A percentile compares a stretch with the other conserved stretches of the same genome.
phyloP scores from a whole-genome alignment of 768 basidiomycete species.

The Lentinula detonsa region DNA sequence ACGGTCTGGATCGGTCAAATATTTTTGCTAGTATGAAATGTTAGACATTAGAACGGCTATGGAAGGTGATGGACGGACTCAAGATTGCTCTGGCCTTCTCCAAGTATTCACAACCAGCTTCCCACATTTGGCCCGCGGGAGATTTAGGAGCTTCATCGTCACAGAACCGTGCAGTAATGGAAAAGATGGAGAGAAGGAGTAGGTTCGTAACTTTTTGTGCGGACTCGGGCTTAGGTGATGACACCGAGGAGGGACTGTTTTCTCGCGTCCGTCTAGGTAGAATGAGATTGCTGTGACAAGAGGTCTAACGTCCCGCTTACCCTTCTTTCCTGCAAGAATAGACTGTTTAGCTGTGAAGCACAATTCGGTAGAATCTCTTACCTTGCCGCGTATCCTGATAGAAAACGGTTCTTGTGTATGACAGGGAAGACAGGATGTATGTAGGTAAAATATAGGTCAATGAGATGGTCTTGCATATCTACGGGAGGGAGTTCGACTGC shows the following conservation, averaged over 20 bases:
- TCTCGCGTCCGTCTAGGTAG: neutral
- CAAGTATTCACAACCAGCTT: slow-evolving; percentile 61
- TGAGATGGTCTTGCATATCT: slow-evolving; percentile 57
- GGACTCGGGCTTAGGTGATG: slow-evolving; percentile 41
- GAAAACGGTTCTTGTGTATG: slow-evolving; percentile 65
- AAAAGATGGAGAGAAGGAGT: slow-evolving; percentile 74
- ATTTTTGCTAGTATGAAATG: slow-evolving; percentile 38
- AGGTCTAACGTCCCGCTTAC: neutral
- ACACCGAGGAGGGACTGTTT: slow-evolving; percentile 18
- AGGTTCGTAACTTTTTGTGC: slow-evolving; percentile 63
- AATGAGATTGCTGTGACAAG: neutral
- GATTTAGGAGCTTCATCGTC: slow-evolving; percentile 42
- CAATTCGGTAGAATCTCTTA: slow-evolving; percentile 17
- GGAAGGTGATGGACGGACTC: slow-evolving; percentile 31
- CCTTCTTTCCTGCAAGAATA: slow-evolving; percentile 4
- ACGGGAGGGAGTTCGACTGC: slow-evolving; percentile 52
- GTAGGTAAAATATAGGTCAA: slow-evolving; percentile 76
- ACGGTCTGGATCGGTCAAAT: slow-evolving; percentile 61
- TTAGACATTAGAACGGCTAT: neutral
- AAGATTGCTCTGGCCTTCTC: slow-evolving; percentile 56
- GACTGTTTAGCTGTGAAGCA: neutral
- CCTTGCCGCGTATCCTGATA: slow-evolving; percentile 56
- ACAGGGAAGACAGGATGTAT: slow-evolving; percentile 83
- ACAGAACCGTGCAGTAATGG: slow-evolving; percentile 71
- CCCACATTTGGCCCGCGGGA: slow-evolving; percentile 51